Evolutionary conservation across 1,284 basidiomycete species (phyloP).

Genomic region (Calocybe gambosa): DNA sequence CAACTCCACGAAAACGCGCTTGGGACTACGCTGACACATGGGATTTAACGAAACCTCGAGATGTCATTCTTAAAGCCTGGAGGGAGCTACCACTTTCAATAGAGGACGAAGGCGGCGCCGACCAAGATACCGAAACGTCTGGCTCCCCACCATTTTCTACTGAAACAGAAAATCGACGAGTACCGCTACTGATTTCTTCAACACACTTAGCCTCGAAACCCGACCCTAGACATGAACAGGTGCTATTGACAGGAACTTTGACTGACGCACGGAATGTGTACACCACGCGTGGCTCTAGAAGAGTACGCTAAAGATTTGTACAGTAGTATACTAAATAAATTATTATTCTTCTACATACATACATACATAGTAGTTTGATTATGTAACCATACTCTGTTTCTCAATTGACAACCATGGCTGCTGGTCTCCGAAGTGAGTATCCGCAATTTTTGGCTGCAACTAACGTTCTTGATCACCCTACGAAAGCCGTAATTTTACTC

Average conservation of each 20-base stretch:
- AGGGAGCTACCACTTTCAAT: constrained; percentile 29
- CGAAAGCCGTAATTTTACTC: constrained; percentile 82
- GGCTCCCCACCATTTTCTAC: constrained; percentile 1
- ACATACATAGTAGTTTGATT: neutral
- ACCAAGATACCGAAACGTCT: constrained; percentile 7
- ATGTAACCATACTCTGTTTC: constrained; percentile 4
- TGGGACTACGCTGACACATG: constrained; percentile 66
- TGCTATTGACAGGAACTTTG: constrained; percentile 18
- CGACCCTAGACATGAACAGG: constrained; percentile 5
- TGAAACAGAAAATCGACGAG: constrained; percentile 15
- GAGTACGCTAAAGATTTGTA: constrained; percentile 16
- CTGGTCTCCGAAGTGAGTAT: constrained; percentile 38
- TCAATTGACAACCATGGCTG: constrained; percentile 33
- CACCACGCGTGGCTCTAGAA: constrained; percentile 18
- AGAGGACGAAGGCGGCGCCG: constrained; percentile 20
- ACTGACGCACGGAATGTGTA: constrained; percentile 22
- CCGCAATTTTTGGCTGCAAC: too few species aligned
- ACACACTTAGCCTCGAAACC: constrained; percentile 6
- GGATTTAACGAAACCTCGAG: constrained; percentile 59
- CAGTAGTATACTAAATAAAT: too few species aligned
- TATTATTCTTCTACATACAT: neutral
- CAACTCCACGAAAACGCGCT: constrained; percentile 64
- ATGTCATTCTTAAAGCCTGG: constrained; percentile 49
- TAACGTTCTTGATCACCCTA: neutral
- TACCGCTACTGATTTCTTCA: constrained; percentile 2